Evolutionary conservation across 2,329 filamentous ascomycete genomes (phyloP), one percentile per base, ranked within the genome.

Genomic region (Penicillium corylophilum): DNA sequence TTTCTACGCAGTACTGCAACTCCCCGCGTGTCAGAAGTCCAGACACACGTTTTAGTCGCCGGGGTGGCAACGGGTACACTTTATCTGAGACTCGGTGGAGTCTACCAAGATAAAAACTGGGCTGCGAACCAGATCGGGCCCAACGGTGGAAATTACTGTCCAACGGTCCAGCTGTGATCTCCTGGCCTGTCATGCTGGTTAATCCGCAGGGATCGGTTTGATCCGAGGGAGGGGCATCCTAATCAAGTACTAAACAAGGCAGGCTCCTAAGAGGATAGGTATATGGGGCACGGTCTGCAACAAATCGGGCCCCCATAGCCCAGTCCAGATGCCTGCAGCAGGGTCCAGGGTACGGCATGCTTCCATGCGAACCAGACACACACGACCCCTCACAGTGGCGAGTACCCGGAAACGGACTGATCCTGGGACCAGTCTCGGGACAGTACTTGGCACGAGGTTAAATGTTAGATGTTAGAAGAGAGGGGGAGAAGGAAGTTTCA

Each of bases 71-170:
- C 15, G 44, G 36, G 42, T 38, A 38, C 44, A 60, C 54, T 61
- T 18, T 53, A 61, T 15, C 33, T 55, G 60, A 59, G 56, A 62
- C 60, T 16, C 22, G 31, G 56, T 55, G 52, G 54, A 52, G 48
- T n/a, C 39, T n/a, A 13, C 2, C 50, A 50, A 61, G 49, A 61
- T 57, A 47, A 42, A 36, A 54, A 35, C 53, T 52, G 50, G 54
- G 46, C 43, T 42, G 53, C 36, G 53, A 62, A 60, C 60, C 60
- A 58, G 58, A 60, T 59, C 48, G 33, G 29, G 33, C 42, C 29
- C 43, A 41, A 53, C 50, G 31, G 53, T 55, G 60, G 60, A 61
- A 59, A 61, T 59, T 54, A 54, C 46, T 45, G 52, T 48, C 28
- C 28, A 57, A 54, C 46, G 50, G 42, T n/a, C 40, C 7, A 26